Evolutionary conservation across 2,329 filamentous ascomycete genomes (phyloP).

Genomic region (Pseudocercospora cruenta): DNA sequence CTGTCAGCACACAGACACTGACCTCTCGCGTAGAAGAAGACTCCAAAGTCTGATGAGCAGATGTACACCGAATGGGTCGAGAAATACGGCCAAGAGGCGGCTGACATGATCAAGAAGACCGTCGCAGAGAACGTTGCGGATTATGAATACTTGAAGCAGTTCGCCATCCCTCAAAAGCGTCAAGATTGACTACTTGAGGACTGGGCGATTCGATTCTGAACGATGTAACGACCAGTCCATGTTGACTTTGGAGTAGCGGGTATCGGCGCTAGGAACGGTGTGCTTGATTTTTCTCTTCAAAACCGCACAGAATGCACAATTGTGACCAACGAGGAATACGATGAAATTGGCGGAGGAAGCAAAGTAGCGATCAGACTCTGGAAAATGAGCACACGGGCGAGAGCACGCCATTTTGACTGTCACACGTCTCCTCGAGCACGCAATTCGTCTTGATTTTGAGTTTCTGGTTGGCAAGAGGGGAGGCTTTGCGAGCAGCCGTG

Average conservation of each 20-base stretch:
- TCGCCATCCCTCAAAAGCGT: constrained; percentile 51
- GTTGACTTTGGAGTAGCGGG: not conserved
- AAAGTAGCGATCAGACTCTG: not conserved
- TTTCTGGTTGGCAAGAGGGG: not conserved
- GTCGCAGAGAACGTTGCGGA: constrained; percentile 73
- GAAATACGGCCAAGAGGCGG: constrained; percentile 73
- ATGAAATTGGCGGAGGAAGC: not conserved
- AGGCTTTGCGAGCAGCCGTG: not conserved
- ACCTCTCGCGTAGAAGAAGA: constrained; percentile 55
- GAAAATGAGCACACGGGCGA: constrained; percentile 4
- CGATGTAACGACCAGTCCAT: constrained; percentile 7
- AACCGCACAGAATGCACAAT: not conserved
- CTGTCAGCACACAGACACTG: constrained; percentile 5
- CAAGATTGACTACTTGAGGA: constrained; percentile 7
- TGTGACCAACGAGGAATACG: not conserved
- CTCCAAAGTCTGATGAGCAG: constrained; percentile 65
- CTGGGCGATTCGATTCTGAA: not conserved
- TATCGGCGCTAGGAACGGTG: constrained; percentile 1
- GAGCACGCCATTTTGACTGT: constrained; percentile 9
- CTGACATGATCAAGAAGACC: constrained; percentile 69
- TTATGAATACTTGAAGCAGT: constrained; percentile 82
- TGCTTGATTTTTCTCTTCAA: not conserved
- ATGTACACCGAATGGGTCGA: constrained; percentile 72
- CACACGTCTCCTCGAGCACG: not conserved
- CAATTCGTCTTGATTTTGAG: not conserved